These are phyloP conservation scores for Solanum piurae DNA, from an alignment of 257 asterid species.

Conservation along the genomic window DNA sequence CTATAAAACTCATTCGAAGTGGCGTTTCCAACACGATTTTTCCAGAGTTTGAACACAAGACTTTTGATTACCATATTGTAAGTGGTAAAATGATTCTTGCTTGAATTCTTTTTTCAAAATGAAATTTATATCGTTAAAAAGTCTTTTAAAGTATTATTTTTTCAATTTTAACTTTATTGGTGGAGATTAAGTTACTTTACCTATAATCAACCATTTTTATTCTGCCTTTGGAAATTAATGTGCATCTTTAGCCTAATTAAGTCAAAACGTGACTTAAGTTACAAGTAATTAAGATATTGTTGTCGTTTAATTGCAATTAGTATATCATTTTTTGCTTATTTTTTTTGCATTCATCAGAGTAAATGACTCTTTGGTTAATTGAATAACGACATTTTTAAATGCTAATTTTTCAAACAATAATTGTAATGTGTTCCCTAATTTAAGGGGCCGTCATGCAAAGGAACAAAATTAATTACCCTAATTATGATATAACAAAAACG, in stretches of 20 bases:
- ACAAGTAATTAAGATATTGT: background rate
- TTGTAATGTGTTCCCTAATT: slow-evolving; percentile 3
- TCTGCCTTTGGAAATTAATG: background rate
- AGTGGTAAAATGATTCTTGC: background rate
- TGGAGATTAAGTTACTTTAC: background rate
- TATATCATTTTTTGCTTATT: background rate
- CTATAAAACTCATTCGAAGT: fast-evolving
- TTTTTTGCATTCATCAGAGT: background rate
- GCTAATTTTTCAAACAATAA: background rate
- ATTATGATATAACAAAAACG: background rate
- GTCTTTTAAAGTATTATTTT: background rate
- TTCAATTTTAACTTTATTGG: background rate
- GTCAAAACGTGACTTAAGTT: background rate
- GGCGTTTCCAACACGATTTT: too few relatives aligned
- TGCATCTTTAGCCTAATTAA: background rate
- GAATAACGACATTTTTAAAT: background rate
- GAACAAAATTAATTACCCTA: background rate
- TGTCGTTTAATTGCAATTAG: background rate
- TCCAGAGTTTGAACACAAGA: too few relatives aligned
- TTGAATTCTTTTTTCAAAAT: background rate
- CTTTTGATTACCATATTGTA: background rate
- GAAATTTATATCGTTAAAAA: background rate
- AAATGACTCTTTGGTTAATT: background rate
- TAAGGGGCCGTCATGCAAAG: background rate
- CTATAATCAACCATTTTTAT: background rate